Evolutionary conservation across 257 asterid genomes (phyloP).

Genomic region (Vinca minor): DNA sequence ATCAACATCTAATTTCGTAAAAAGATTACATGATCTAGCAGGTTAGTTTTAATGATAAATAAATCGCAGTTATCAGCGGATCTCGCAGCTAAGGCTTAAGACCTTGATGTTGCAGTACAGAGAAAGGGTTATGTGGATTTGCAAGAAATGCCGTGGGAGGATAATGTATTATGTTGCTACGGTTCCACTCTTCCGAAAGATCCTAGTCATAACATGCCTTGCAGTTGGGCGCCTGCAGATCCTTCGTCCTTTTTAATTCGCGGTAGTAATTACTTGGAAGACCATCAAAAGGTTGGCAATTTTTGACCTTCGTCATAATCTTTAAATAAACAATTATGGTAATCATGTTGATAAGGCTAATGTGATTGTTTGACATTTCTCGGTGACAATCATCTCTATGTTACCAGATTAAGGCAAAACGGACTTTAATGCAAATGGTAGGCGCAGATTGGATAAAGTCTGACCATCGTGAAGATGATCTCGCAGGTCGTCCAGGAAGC

Average conservation of each 20-base stretch:
- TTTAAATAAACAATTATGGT: no score
- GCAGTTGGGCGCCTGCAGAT: conserved; percentile 66
- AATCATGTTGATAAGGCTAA: no score
- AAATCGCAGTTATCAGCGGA: background rate
- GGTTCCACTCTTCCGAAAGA: conserved; percentile 73
- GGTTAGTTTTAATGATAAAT: conserved; percentile 31
- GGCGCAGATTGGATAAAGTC: conserved; percentile 87
- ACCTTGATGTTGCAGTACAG: conserved; percentile 44
- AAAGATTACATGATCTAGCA: conserved; percentile 56
- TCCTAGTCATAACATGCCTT: conserved; percentile 40
- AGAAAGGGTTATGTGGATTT: conserved; percentile 64
- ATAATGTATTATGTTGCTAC: conserved; percentile 32
- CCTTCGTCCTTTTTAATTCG: conserved; percentile 71
- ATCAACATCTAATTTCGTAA: conserved; percentile 56
- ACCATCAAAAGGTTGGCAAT: conserved; percentile 48
- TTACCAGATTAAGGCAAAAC: conserved; percentile 56
- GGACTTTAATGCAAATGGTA: conserved; percentile 60
- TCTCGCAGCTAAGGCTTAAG: no score
- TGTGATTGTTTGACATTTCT: no score
- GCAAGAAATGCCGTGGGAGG: conserved; percentile 52
- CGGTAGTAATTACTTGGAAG: conserved; percentile 58
- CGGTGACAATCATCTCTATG: conserved; percentile 1
- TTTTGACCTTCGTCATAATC: no score
- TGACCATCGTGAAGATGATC: conserved; percentile 62
- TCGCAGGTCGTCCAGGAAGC: conserved; percentile 58